Percentiles rank a stretch among this genome's conserved stretches.
Conservation (phyloP, 2,329 filamentous ascomycete genomes). For the Pezicula radicicola region DNA sequence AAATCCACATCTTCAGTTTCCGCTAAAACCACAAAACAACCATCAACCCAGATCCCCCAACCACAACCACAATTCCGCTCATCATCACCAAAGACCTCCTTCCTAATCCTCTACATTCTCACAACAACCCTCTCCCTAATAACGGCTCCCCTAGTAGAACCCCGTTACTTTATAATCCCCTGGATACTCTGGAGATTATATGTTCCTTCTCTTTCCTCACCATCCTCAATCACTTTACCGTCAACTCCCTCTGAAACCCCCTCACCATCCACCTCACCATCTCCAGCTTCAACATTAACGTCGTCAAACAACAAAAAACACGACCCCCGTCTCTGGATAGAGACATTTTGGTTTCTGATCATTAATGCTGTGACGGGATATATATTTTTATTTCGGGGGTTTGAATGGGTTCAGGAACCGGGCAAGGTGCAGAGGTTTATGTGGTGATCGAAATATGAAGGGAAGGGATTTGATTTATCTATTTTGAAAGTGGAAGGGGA, state of each 20-base stretch:
- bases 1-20: background rate
- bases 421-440: conserved; percentile 73
- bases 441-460: conserved; percentile 51
- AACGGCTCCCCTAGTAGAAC: conserved; percentile 90
- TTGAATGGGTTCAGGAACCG: conserved; percentile 51
- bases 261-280: background rate
- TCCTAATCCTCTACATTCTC: conserved; percentile 57
- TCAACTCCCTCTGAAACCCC: background rate
- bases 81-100: conserved; percentile 44
- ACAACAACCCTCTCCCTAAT: conserved; percentile 76
- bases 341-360: conserved; percentile 66
- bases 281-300: background rate
- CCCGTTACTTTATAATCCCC: conserved; percentile 91
- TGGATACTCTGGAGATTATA: conserved; percentile 92
- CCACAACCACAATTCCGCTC: conserved; percentile 7
- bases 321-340: conserved; percentile 43
- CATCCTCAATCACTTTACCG: too few relatives aligned
- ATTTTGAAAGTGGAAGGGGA: too few relatives aligned
- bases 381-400: conserved; percentile 67
- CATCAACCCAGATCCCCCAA: background rate
- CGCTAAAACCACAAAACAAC: background rate
- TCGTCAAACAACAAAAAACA: background rate
- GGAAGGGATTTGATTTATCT: too few relatives aligned
- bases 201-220: conserved; percentile 50
- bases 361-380: conserved; percentile 68